A percentile compares a stretch with the other conserved stretches of the same genome.
Evolutionary conservation across 1,284 basidiomycete genomes (phyloP).

Genomic region (Anthracocystis walkeri): DNA sequence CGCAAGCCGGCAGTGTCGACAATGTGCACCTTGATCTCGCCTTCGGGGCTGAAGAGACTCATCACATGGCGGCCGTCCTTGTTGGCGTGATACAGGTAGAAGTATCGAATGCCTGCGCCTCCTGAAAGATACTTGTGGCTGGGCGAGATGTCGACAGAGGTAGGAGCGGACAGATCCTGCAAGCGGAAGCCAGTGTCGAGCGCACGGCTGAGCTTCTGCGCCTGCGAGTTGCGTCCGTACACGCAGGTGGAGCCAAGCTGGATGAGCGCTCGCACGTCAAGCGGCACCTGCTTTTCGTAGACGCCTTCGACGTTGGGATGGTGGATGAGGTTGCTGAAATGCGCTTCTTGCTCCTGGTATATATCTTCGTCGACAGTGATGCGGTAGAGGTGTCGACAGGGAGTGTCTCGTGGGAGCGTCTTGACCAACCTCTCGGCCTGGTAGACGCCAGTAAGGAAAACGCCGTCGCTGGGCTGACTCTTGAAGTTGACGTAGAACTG

Average conservation of each 20-base stretch:
- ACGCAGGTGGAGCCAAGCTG: slow-evolving; percentile 86
- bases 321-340: slow-evolving; percentile 91
- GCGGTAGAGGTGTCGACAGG: slow-evolving; percentile 84
- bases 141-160: slow-evolving; percentile 43
- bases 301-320: slow-evolving; percentile 95
- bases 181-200: slow-evolving; percentile 87
- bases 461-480: slow-evolving; percentile 74
- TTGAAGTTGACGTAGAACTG: slow-evolving; percentile 94
- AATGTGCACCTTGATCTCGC: slow-evolving; percentile 78
- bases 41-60: slow-evolving; percentile 80
- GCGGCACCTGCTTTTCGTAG: slow-evolving; percentile 91
- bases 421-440: slow-evolving; percentile 80
- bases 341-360: slow-evolving; percentile 85
- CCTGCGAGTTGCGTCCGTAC: slow-evolving; percentile 73
- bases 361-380: slow-evolving; percentile 85
- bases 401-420: slow-evolving; percentile 83
- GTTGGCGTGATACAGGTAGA: slow-evolving; percentile 91
- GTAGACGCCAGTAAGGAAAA: slow-evolving; percentile 77
- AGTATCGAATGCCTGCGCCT: slow-evolving; percentile 80
- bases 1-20: slow-evolving; percentile 88
- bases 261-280: slow-evolving; percentile 84
- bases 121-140: slow-evolving; percentile 79
- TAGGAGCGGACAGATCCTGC: slow-evolving; percentile 75
- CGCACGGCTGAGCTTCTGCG: slow-evolving; percentile 83
- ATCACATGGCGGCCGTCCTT: slow-evolving; percentile 87